phyloP scores from a whole-genome alignment of 129 eudicot species.

The Escallonia herrerae region DNA sequence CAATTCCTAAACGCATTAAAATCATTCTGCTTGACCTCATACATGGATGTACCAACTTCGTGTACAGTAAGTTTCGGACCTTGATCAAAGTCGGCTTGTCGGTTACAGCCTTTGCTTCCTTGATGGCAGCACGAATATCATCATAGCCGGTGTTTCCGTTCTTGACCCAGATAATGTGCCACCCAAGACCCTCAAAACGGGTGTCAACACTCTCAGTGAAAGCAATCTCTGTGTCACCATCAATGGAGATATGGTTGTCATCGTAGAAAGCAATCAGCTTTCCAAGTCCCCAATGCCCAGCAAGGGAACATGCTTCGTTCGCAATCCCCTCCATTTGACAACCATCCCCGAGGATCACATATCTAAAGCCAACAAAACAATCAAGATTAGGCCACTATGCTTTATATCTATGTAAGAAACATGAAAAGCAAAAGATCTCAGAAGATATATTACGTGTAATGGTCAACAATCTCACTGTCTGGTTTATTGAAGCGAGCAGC shows the following conservation, averaged over 20 bases:
- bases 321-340: constrained; percentile 98
- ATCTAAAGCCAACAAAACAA: constrained; percentile 31
- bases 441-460: constrained; percentile 69
- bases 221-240: constrained; percentile 94
- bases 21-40: not conserved
- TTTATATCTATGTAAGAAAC: not conserved
- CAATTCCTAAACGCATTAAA: too few species aligned
- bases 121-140: constrained; percentile 96
- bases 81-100: constrained; percentile 93
- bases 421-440: not conserved
- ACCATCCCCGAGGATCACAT: constrained; percentile 79
- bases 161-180: constrained; percentile 99
- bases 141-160: constrained; percentile 93
- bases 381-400: not conserved
- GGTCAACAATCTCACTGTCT: constrained; percentile 80
- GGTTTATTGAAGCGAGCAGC: constrained; percentile 97
- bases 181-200: constrained; percentile 93
- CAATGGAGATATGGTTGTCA: constrained; percentile 93
- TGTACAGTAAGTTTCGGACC: constrained; percentile 28
- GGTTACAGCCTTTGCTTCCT: constrained; percentile 87
- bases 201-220: constrained; percentile 74
- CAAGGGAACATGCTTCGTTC: constrained; percentile 93
- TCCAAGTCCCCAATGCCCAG: constrained; percentile 99
- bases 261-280: constrained; percentile 94
- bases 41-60: not conserved